Conservation (phyloP, 331 rosid genomes). For the Quercus lobata region DNA sequence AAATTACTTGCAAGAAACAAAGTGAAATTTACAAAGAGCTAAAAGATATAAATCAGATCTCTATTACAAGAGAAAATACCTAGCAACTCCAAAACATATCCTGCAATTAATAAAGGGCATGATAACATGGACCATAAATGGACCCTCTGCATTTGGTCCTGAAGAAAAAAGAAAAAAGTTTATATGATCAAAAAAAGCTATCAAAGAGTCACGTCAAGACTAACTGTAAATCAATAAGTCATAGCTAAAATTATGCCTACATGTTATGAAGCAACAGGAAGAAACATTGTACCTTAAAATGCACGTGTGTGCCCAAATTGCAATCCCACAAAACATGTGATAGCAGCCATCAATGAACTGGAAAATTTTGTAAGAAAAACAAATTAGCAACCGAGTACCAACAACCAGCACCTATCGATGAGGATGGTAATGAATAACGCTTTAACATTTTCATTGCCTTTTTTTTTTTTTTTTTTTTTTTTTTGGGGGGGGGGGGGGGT, state of each 20-base stretch:
- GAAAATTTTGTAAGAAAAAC: conserved; percentile 24
- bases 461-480: too few species aligned
- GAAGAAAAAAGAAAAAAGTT: conserved; percentile 20
- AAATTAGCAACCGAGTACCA: conserved; percentile 2
- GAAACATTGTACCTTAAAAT: conserved; percentile 45
- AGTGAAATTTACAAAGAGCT: not conserved
- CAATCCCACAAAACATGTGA: conserved; percentile 71
- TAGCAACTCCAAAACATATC: conserved; percentile 49
- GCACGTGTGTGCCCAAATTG: conserved; percentile 68
- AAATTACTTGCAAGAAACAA: conserved; percentile 22
- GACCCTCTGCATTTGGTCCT: conserved; percentile 59
- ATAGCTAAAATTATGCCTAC: not conserved
- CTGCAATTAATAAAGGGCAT: conserved; percentile 44
- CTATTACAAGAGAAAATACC: conserved; percentile 33
- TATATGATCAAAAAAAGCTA: conserved; percentile 18
- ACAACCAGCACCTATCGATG: too few species aligned
- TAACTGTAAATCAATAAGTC: not conserved
- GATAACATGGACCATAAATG: conserved; percentile 50
- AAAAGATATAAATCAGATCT: not conserved
- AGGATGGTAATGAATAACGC: not conserved
- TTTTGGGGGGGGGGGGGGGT: too few species aligned
- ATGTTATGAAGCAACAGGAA: not conserved
- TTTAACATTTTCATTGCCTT: not conserved
- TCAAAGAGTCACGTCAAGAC: not conserved
- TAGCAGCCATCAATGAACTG: conserved; percentile 78